phyloP scores from a whole-genome alignment of 169 alveolate species.

The Plasmodium malariae region DNA sequence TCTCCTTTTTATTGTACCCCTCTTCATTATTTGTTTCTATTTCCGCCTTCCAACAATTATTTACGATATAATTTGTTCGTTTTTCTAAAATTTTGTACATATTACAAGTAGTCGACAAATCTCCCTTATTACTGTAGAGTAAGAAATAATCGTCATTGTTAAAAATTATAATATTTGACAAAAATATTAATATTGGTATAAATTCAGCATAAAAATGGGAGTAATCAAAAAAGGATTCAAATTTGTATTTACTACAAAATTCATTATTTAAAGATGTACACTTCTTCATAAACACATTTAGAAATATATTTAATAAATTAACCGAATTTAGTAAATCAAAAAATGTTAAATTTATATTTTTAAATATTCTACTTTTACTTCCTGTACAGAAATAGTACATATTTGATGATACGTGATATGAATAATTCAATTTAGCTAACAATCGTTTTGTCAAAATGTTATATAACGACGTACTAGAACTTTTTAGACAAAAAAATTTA shows the following conservation, averaged over 20 bases:
- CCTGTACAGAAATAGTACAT: slow-evolving; percentile 78
- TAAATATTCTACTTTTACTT: slow-evolving; percentile 60
- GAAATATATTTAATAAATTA: slow-evolving; percentile 60
- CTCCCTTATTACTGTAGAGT: slow-evolving; percentile 27
- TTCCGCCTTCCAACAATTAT: background rate
- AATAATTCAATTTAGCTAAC: slow-evolving; percentile 64
- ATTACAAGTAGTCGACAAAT: slow-evolving; percentile 15
- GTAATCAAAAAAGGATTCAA: slow-evolving; percentile 52
- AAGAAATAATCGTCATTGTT: slow-evolving; percentile 75
- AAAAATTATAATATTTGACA: slow-evolving; percentile 68
- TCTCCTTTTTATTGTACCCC: background rate
- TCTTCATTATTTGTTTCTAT: background rate
- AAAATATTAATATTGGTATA: slow-evolving; percentile 69
- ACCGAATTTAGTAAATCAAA: slow-evolving; percentile 60
- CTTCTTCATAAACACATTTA: slow-evolving; percentile 56
- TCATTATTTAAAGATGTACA: slow-evolving; percentile 22
- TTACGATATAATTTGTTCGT: background rate
- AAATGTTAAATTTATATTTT: slow-evolving; percentile 74
- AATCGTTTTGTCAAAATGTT: slow-evolving; percentile 69
- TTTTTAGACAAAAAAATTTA: slow-evolving; percentile 65
- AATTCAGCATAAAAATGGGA: slow-evolving; percentile 71
- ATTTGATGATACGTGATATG: slow-evolving; percentile 75
- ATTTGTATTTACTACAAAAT: slow-evolving; percentile 5
- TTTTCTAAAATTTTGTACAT: background rate
- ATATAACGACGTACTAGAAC: slow-evolving; percentile 74